phyloP scores from a whole-genome alignment of 768 basidiomycete genomes.

The Amanita brunnescens region DNA sequence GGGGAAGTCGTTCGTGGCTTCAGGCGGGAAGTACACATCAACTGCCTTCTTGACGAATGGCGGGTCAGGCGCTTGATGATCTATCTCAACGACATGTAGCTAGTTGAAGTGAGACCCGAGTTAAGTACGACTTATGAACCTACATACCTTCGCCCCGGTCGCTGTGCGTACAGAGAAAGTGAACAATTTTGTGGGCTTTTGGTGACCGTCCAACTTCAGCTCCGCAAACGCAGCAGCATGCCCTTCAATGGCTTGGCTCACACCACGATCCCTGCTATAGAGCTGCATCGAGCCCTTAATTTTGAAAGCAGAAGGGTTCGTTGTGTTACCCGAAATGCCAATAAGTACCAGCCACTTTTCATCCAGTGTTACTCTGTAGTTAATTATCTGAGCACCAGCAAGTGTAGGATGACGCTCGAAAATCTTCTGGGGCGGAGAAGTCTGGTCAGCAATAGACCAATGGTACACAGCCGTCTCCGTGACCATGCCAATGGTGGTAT shows the following conservation, averaged over 20 bases:
- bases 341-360: constrained; percentile 98
- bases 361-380: constrained; percentile 87
- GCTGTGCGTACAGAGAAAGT: constrained; percentile 93
- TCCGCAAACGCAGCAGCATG: constrained; percentile 96
- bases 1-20: constrained; percentile 97
- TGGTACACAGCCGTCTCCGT: constrained; percentile 91
- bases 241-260: constrained; percentile 97
- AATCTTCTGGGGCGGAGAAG: constrained; percentile 80
- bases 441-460: constrained; percentile 73
- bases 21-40: constrained; percentile 98
- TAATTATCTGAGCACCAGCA: constrained; percentile 93
- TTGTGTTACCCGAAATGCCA: constrained; percentile 87
- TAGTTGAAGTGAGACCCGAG: constrained; percentile 22
- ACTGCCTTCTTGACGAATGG: constrained; percentile 96
- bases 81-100: constrained; percentile 98
- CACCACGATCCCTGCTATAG: constrained; percentile 85
- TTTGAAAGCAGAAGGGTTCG: constrained; percentile 94
- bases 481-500: constrained; percentile 88
- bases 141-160: constrained; percentile 89
- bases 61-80: constrained; percentile 87
- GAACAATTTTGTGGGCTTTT: constrained; percentile 83
- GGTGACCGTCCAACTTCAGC: constrained; percentile 83
- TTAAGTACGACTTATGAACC: background rate
- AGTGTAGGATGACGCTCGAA: constrained; percentile 97
- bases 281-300: constrained; percentile 98